Base-by-base conservation (phyloP, 805 yeast species). In the Candida dendrica region DNA sequence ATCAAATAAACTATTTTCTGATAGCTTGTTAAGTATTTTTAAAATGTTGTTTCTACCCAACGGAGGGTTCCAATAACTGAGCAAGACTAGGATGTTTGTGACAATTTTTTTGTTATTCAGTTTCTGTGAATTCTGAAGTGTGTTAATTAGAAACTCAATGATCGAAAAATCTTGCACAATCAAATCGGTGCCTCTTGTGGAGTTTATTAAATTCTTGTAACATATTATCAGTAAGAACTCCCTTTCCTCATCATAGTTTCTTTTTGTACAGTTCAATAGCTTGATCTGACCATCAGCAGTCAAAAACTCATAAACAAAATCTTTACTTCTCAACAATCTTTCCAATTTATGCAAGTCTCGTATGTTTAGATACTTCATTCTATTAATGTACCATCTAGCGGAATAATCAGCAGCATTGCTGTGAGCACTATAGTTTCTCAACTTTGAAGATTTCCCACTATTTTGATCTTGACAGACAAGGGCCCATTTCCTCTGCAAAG, bases 181-280 rank as follows among this genome's bases (percentile, higher is more conserved):
- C 20, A 49, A 17, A 39, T 59, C 63, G 2, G 54, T 45, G 2
- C 62, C 61, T 24, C 41, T 46, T 3, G 43, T 32, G 4, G 41
- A 40, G 36, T 50, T 74, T 63, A 78, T 67, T 55, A 79, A 55
- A 41, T 73, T 66, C 49, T 72, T 73, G 40, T 77, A 63, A 16
- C 81, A 75, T 17, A 68, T 68, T 15, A 79, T 59, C 13, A 79
- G 62, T 26, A 72, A 57, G 41, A 66, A 71, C 52, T 79, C 84
- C 38, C 63, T 61, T 42, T 74, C 81, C 6, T 62, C 59, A 45
- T 79, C 78, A 36, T 64, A 69, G 43, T 69, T 66, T 42, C 74
- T 71, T 29, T 56, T 57, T 34, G 72, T 59, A 15, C 65, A 66
- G 15, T 65, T 67, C 39, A 78, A 58, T 6, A 81, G 58, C 3